Percentiles rank a stretch among this genome's conserved stretches.
Evolutionary conservation across 352 stramenopile species (phyloP).

Genomic region (Thraustochytrium striatum): DNA sequence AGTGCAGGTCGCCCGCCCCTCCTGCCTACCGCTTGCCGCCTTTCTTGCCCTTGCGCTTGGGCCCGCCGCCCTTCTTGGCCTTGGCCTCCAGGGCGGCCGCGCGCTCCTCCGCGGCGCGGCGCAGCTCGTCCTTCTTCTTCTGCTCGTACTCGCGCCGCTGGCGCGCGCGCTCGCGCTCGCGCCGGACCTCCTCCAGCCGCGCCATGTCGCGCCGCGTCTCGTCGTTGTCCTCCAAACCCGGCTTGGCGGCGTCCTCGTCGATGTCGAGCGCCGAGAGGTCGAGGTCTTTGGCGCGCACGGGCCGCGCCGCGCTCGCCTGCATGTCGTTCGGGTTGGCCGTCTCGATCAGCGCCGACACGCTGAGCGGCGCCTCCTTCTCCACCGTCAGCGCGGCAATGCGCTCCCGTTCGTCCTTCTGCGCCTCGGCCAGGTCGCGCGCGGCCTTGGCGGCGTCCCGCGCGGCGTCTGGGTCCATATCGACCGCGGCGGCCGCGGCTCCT

Average conservation of each 20-base stretch:
- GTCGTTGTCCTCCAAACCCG: neutral
- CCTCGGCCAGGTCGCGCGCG: too few species aligned
- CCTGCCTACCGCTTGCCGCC: neutral
- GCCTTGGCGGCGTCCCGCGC: too few species aligned
- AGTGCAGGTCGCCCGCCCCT: too few species aligned
- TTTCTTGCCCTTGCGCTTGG: conserved; percentile 18
- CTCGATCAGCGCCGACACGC: neutral
- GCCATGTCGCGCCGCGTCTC: neutral
- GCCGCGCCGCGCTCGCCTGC: neutral
- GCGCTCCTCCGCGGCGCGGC: neutral
- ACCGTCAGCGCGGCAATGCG: too few species aligned
- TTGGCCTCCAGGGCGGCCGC: conserved; percentile 21
- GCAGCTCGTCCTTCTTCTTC: neutral
- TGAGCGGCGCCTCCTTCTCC: neutral
- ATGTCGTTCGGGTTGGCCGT: conserved; percentile 15
- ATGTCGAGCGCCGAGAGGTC: neutral
- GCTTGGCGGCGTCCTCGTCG: neutral
- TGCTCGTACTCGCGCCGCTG: neutral
- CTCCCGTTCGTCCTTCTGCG: too few species aligned
- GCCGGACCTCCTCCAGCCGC: neutral
- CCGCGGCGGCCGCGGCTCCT: too few species aligned
- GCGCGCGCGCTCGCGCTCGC: neutral
- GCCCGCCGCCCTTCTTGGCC: neutral
- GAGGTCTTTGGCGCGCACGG: neutral
- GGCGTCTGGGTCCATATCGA: too few species aligned